Evolutionary conservation across 2,329 filamentous ascomycete genomes (phyloP), one percentile per base, ranked within the genome.

Genomic region (Metarhizium robertsii): DNA sequence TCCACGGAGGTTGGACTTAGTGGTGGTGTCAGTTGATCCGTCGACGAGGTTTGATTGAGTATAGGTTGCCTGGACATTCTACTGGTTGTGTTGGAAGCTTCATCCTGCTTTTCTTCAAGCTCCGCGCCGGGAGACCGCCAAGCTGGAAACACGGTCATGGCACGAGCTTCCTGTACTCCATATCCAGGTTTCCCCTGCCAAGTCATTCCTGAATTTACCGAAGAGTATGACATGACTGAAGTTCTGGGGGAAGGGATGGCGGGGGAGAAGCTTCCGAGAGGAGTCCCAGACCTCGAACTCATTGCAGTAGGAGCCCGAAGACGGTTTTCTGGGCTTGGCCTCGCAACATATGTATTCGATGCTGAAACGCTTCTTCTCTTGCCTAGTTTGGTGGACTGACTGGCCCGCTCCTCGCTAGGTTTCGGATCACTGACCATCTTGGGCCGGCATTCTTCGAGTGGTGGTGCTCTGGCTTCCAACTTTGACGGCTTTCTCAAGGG

Each of bases 1-100:
- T 81, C 78, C 4, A 77, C 67, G 6, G 76, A 80, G 2, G 71
- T 73, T 0, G 80, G 80, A 34, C 79, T 81, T 36, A 79, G 59
- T 0, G 79, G 78, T 2, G 76, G 76, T 4, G 78, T 79, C 1
- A 73, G 71, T 55, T 77, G 73, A 10, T 75, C 71, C 1, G 68
- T 66, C 1, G 69, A 65, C 29, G 60, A 61, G 13, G 61, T 43
- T 40, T 29, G 36, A 50, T 49, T 38, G 8, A 25, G n/a, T 4
- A 10, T 32, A 14, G 60, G 59, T 52, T 49, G 18, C 20, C 36
- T 51, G 6, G 50, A 50, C 6, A 11, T 30, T 20, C 13, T 25
- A 6, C 29, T 18, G 11, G 40, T 48, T 13, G 54, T 46, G 20
- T 29, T 34, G 11, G 53, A 36, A 13, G 50, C 32, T 29, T 51